A percentile compares a stretch with the other conserved stretches of the same genome.
Evolutionary conservation across 257 asterid species (phyloP).

Genomic region (Nemophila menziesii): DNA sequence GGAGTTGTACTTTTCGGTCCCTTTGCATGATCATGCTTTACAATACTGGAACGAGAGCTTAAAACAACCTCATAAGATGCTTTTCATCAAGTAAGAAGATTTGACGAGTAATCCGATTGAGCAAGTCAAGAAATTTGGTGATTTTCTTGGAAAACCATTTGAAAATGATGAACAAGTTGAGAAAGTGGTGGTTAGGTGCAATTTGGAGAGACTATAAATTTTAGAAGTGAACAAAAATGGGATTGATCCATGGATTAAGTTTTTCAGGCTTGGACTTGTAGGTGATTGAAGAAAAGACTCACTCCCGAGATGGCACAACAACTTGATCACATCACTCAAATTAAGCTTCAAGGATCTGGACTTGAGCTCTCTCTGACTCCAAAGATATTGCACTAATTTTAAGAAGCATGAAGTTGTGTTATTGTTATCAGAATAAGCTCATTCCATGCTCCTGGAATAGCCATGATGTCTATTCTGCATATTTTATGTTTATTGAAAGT

Average conservation of each 20-base stretch:
- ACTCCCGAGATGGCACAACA: neutral
- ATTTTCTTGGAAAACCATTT: constrained; percentile 9
- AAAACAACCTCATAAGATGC: neutral
- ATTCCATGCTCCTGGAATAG: neutral
- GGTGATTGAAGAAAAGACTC: neutral
- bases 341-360: neutral
- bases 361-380: too few species aligned
- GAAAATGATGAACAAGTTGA: constrained; percentile 1
- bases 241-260: neutral
- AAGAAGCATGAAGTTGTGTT: too few species aligned
- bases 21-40: constrained; percentile 9
- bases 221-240: constrained; percentile 8
- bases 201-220: constrained; percentile 6
- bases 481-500: too few species aligned
- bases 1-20: constrained; percentile 7
- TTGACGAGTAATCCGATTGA: neutral
- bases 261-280: neutral
- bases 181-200: constrained; percentile 7
- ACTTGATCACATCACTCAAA: neutral
- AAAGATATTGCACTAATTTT: too few species aligned
- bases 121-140: constrained; percentile 7
- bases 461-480: too few species aligned
- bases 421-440: neutral
- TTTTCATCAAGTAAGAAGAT: constrained; percentile 11
- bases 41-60: constrained; percentile 6